phyloP scores from a whole-genome alignment of 2,329 filamentous ascomycete species.

The Colletotrichum camelliae region DNA sequence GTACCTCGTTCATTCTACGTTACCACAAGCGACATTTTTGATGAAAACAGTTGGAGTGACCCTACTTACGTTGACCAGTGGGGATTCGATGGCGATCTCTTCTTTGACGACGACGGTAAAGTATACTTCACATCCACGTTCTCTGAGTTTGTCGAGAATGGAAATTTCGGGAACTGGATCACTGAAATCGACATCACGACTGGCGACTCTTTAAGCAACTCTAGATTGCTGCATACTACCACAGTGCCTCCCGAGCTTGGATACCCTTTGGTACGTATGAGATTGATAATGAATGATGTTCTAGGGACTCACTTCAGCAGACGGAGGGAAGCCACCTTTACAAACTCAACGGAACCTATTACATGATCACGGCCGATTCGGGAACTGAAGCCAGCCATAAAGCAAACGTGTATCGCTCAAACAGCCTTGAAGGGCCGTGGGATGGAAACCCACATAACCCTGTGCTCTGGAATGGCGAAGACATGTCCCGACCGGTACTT shows the following conservation, averaged over 20 bases:
- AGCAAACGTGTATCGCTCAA: slow-evolving; percentile 17
- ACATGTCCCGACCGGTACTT: slow-evolving; percentile 19
- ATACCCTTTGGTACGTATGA: slow-evolving; percentile 36
- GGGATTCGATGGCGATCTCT: slow-evolving; percentile 22
- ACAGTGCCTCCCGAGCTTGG: slow-evolving; percentile 18
- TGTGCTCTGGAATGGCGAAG: slow-evolving; percentile 18
- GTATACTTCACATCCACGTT: slow-evolving; percentile 18
- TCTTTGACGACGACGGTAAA: slow-evolving; percentile 19
- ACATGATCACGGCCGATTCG: slow-evolving; percentile 22
- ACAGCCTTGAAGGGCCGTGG: slow-evolving; percentile 14
- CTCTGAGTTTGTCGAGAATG: slow-evolving; percentile 11
- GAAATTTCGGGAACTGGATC: slow-evolving; percentile 22
- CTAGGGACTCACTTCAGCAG: slow-evolving; percentile 19
- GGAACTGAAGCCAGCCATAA: slow-evolving; percentile 20
- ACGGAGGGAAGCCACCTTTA: slow-evolving; percentile 23
- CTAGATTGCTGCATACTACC: slow-evolving; percentile 16
- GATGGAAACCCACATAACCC: slow-evolving; percentile 20
- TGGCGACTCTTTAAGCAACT: slow-evolving; percentile 18
- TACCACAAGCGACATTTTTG: slow-evolving; percentile 17
- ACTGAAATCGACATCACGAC: slow-evolving; percentile 22
- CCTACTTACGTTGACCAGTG: slow-evolving; percentile 23
- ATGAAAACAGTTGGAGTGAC: slow-evolving; percentile 19
- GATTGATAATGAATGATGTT: slow-evolving; percentile 24
- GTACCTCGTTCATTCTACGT: slow-evolving; percentile 21
- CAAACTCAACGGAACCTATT: slow-evolving; percentile 19